These are phyloP conservation scores for Pholiota molesta DNA, from an alignment of 768 basidiomycete genomes.

Conservation along the genomic window DNA sequence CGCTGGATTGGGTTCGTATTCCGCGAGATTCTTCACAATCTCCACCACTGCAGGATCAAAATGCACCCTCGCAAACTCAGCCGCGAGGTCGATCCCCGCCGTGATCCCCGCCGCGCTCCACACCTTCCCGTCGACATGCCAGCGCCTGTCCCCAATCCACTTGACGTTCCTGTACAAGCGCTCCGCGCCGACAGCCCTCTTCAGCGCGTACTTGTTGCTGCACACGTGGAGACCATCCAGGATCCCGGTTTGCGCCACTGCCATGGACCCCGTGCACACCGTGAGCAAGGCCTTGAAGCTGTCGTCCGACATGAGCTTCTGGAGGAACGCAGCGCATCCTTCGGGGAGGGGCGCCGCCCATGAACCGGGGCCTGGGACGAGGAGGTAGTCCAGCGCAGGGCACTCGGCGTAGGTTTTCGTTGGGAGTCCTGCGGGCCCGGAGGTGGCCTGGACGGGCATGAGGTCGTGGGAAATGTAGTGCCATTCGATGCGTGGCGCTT, in stretches of 20 bases:
- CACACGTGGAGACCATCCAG: conserved; percentile 26
- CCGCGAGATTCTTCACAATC: conserved; percentile 15
- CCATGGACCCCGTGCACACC: conserved; percentile 25
- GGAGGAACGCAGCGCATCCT: conserved; percentile 21
- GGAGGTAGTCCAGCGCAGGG: conserved; percentile 28
- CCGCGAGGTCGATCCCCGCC: conserved; percentile 29
- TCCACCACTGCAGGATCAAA: conserved; percentile 25
- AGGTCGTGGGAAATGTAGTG: conserved; percentile 25
- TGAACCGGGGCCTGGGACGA: conserved; percentile 27
- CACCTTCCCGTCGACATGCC: conserved; percentile 28
- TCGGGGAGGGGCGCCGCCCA: conserved; percentile 9
- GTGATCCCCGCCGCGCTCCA: conserved; percentile 31
- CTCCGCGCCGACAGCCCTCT: conserved; percentile 11
- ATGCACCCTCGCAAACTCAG: conserved; percentile 26
- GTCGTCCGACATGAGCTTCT: conserved; percentile 16
- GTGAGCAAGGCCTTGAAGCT: conserved; percentile 22
- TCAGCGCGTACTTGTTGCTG: conserved; percentile 23
- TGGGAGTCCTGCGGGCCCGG: conserved; percentile 23
- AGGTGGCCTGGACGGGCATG: conserved; percentile 17
- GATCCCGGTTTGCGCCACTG: conserved; percentile 24
- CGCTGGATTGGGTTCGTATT: conserved; percentile 25
- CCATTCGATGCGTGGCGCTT: conserved; percentile 26
- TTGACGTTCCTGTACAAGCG: conserved; percentile 24
- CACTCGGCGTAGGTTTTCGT: conserved; percentile 23
- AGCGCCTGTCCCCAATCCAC: conserved; percentile 29